Base-by-base conservation (phyloP, 345 rosid species). In the Noccaea bulbosa region DNA sequence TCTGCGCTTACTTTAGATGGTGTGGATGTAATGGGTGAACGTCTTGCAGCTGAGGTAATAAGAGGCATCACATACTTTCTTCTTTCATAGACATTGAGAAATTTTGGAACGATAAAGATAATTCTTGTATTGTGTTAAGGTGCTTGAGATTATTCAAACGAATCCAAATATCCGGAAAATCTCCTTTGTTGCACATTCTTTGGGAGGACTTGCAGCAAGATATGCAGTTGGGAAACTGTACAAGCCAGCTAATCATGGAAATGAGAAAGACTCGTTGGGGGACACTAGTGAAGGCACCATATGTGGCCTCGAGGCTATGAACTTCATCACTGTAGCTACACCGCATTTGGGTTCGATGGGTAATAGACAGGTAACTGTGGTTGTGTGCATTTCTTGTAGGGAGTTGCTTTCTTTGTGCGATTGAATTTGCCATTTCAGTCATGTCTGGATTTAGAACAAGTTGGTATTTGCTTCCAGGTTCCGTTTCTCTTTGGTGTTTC, bases 311-410 rank as follows among this genome's bases (percentile, higher is more conserved):
- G 96, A 87, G 83, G 84, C 98, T 62, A 40, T 90, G 75, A 92
- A 95, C 75, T 95, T 95, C 76, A 80, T 94, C 70, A 86, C 96
- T 47, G 97, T 88, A 65, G 99, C 97, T 61, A 84, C 99, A 5
- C 99, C 98, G 45, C 99, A 95, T 83, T 96, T 92, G 78, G 99
- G 98, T 61, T 95, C 98, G 3, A 86, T 92, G 85, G 97, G 98
- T 41, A 90, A 95, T 71, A 92, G 79, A 69, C 97, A 95, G 97
- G 99, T 95, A 78, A 49, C 32, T 40, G 0, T 67, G 8, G 4
- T 35, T 57, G 0, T 48, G 2, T 17, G 5, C 39, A 9, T 46
- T 69, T 69, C 0, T 37, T 39, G 1, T 37, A 39, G 39, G 20
- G 46, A 45, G 8, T 35, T 74, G 50, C 22, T 60, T 52, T 46